Conservation (phyloP, 176 grass and related monocot species). For the Triticum aestivum region IWGSC_CS_RefSeq_v2.1 NC_057805.1:363690333-363690832, state of each 20-base stretch:
- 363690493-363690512: slow-evolving; percentile 33
- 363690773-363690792: slow-evolving; percentile 91
- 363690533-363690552: background rate
- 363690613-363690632: slow-evolving; percentile 98
- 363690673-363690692: slow-evolving; percentile 18
- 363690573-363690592: slow-evolving; percentile 87
- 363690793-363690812: slow-evolving; percentile 64
- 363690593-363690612: slow-evolving; percentile 86
- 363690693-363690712: background rate
- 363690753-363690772: slow-evolving; percentile 40
- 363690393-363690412: slow-evolving; percentile 91
- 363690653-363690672: slow-evolving; percentile 13
- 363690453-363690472: slow-evolving; percentile 78
- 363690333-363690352: background rate
- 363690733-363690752: background rate
- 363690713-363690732: background rate
- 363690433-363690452: slow-evolving; percentile 60
- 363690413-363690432: slow-evolving; percentile 73
- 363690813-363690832: slow-evolving; percentile 98
- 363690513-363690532: background rate
- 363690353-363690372: slow-evolving; percentile 16
- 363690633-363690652: slow-evolving; percentile 37
- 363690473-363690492: slow-evolving; percentile 87
- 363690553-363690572: slow-evolving; percentile 26
- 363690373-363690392: slow-evolving; percentile 78